Evolutionary conservation across 352 stramenopile genomes (phyloP), one percentile per base, ranked within the genome.

Genomic region (Globisporangium sylvaticum): DNA sequence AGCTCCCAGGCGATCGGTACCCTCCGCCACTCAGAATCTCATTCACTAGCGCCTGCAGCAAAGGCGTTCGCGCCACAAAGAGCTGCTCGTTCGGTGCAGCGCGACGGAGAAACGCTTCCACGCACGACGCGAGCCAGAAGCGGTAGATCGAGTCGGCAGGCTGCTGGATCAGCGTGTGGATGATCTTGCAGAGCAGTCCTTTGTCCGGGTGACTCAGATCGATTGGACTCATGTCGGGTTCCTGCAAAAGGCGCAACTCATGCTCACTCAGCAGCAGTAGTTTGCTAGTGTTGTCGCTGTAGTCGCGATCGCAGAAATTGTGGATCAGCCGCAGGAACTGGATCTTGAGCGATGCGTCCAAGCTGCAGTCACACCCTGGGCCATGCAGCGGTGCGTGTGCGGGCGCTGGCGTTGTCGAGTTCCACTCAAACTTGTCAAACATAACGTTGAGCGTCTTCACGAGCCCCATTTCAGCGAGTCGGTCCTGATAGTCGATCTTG

Each of bases 251-350:
- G 46, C 76, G 69, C 8, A 84, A 65, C 54, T 96, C 88, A 42
- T 81, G 70, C 31, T 86, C 75, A 69, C 86, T 94, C 9, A 95
- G 79, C 6, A 96, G 65, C 58, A 95, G 61, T n/a, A 92, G 67
- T 65, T 95, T 94, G 77, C 84, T 94, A 0, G 73, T 75, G 46
- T 91, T 91, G 58, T 92, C 81, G 29, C 89, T 90, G 70, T 91
- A 96, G 58, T 98, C 95, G 20, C 94, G 88, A 64, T 99, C 96
- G 62, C 95, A 98, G 64, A 98, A 98, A 65, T 98, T 98, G 78
- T 98, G 96, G 46, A 99, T 90, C 12, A 98, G 68, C 1, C 96
- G 82, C 62, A 99, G 73, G 66, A 97, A 98, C 75, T 98, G 96
- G 48, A 99, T 97, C 72, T 97, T 95, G 22, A 98, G 69, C 18